Percentiles rank a stretch among this genome's conserved stretches.
Evolutionary conservation across 768 basidiomycete genomes (phyloP).

Genomic region (Leccinum uliginosum): DNA sequence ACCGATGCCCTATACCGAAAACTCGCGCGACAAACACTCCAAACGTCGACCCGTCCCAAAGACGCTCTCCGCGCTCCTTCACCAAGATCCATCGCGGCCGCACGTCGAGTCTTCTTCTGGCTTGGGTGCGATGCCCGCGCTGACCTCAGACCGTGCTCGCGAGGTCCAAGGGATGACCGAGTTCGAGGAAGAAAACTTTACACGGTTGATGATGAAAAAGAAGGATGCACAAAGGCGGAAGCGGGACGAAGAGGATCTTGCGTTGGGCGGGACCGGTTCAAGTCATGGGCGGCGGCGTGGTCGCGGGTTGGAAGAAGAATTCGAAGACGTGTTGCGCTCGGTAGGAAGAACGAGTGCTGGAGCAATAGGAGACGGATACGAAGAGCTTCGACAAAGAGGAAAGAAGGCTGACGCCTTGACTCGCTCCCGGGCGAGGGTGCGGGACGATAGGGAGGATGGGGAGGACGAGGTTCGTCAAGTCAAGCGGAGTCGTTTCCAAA

Average conservation of each 20-base stretch:
- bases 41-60: constrained; percentile 57
- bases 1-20: constrained; percentile 79
- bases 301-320: constrained; percentile 80
- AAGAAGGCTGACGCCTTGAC: constrained; percentile 60
- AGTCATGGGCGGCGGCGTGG: constrained; percentile 53
- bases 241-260: constrained; percentile 83
- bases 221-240: constrained; percentile 67
- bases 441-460: constrained; percentile 22
- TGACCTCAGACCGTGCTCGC: constrained; percentile 61
- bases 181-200: constrained; percentile 95
- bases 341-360: constrained; percentile 43
- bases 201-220: constrained; percentile 86
- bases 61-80: constrained; percentile 52
- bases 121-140: constrained; percentile 55
- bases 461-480: constrained; percentile 28
- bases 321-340: constrained; percentile 69
- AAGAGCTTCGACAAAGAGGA: constrained; percentile 66
- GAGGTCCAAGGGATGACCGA: constrained; percentile 78
- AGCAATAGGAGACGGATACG: constrained; percentile 69
- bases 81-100: constrained; percentile 56
- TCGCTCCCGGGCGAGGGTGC: constrained; percentile 45
- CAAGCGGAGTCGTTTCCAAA: constrained; percentile 42
- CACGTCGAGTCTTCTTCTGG: constrained; percentile 71
- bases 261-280: constrained; percentile 70
- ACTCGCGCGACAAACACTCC: constrained; percentile 39